These are phyloP conservation scores for Digitaria exilis DNA, from an alignment of 202 grass and related monocot genomes.

Conservation along the genomic window DNA sequence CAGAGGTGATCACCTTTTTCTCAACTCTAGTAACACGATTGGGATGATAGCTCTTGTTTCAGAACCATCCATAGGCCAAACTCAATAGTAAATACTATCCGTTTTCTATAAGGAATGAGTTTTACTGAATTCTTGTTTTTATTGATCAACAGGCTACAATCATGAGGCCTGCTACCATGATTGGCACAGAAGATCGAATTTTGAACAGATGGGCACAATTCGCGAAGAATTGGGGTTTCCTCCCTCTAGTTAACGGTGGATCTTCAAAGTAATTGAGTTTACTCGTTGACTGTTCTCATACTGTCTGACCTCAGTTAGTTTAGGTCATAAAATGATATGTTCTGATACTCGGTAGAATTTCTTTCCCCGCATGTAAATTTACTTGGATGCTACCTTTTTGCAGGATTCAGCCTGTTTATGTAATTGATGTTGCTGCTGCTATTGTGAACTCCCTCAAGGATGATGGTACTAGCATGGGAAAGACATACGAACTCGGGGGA, in stretches of 20 bases:
- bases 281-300: background rate
- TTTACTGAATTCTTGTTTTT: conserved; percentile 1
- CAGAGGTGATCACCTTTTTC: conserved; percentile 55
- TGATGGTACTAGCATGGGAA: conserved; percentile 91
- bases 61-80: background rate
- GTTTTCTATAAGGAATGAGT: conserved; percentile 14
- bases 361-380: conserved; percentile 10
- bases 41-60: conserved; percentile 16
- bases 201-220: conserved; percentile 95
- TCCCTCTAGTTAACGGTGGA: conserved; percentile 74
- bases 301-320: conserved; percentile 18
- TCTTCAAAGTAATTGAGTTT: conserved; percentile 74
- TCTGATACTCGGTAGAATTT: background rate
- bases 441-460: conserved; percentile 93
- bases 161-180: conserved; percentile 80
- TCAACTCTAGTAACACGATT: background rate
- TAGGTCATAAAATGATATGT: conserved; percentile 5
- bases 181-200: conserved; percentile 96
- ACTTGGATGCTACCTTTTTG: conserved; percentile 42
- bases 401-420: conserved; percentile 98
- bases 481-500: conserved; percentile 88
- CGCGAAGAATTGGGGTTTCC: conserved; percentile 81
- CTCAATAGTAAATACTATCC: conserved; percentile 2
- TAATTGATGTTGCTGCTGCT: conserved; percentile 88
- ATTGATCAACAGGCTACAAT: conserved; percentile 76